phyloP scores from a whole-genome alignment of 495 filamentous ascomycete genomes.

The Talaromyces thailandensis region DNA sequence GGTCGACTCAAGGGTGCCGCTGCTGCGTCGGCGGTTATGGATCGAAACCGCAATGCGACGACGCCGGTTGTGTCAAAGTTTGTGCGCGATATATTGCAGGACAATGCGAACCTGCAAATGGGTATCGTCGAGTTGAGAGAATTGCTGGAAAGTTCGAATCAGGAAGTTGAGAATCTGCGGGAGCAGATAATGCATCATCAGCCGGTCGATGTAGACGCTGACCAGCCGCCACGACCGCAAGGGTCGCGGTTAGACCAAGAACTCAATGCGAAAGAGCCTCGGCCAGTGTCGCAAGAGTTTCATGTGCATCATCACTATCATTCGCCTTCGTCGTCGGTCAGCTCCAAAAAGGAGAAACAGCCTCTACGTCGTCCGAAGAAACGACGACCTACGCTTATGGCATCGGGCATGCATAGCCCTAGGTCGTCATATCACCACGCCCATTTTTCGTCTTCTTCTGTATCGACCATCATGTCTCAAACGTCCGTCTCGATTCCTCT shows the following conservation, averaged over 20 bases:
- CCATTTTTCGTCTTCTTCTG: slow-evolving; percentile 39
- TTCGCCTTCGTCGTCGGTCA: slow-evolving; percentile 39
- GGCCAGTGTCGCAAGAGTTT: slow-evolving; percentile 57
- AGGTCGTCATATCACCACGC: slow-evolving; percentile 27
- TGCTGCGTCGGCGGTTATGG: slow-evolving; percentile 47
- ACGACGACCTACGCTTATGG: slow-evolving; percentile 48
- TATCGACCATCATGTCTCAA: slow-evolving; percentile 52
- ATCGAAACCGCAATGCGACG: slow-evolving; percentile 42
- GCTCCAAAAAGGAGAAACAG: slow-evolving; percentile 40
- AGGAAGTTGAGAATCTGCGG: slow-evolving; percentile 79
- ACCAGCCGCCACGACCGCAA: slow-evolving; percentile 12
- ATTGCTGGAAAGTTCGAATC: slow-evolving; percentile 86
- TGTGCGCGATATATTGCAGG: slow-evolving; percentile 88
- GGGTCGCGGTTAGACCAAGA: slow-evolving; percentile 54
- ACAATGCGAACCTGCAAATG: slow-evolving; percentile 87
- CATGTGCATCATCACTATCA: slow-evolving; percentile 95
- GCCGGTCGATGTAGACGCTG: slow-evolving; percentile 26
- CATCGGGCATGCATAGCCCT: slow-evolving; percentile 40
- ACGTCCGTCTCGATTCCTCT: slow-evolving; percentile 51
- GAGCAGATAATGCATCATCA: slow-evolving; percentile 77
- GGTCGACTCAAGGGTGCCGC: slow-evolving; percentile 72
- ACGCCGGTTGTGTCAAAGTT: slow-evolving; percentile 78
- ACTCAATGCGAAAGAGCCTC: slow-evolving; percentile 45
- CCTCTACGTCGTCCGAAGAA: slow-evolving; percentile 55
- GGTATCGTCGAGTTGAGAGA: slow-evolving; percentile 85